These are phyloP conservation scores for Naumovozyma dairenensis DNA, from an alignment of 805 yeast genomes.

Conservation along the genomic window DNA sequence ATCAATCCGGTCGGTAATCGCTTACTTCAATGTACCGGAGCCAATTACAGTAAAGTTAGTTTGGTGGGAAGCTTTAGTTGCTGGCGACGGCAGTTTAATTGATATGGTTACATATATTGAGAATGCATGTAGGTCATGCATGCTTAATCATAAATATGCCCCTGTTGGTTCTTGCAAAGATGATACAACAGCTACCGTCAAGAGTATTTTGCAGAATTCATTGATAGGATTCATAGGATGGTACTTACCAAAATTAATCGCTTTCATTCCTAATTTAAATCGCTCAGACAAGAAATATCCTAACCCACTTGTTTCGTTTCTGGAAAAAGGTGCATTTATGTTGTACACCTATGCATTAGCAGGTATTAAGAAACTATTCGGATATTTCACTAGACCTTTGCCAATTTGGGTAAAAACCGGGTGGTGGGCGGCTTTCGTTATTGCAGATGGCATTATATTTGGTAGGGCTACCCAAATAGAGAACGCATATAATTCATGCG, in stretches of 20 bases:
- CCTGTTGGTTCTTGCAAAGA: not conserved
- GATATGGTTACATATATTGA: not conserved
- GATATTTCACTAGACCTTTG: not conserved
- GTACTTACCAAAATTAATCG: not conserved
- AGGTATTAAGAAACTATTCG: not conserved
- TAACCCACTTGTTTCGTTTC: not conserved
- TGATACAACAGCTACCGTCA: not conserved
- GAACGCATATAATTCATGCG: not conserved
- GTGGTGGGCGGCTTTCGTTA: not conserved
- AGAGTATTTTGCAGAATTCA: not conserved
- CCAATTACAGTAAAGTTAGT: constrained; percentile 1
- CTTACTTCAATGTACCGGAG: not conserved
- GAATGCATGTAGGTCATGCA: not conserved
- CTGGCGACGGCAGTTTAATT: constrained; percentile 1
- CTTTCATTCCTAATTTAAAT: not conserved
- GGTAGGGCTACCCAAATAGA: not conserved
- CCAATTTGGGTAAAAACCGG: not conserved
- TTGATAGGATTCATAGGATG: not conserved
- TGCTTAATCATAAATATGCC: not conserved
- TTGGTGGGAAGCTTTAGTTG: constrained; percentile 2
- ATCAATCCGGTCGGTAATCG: not conserved
- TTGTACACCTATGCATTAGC: not conserved
- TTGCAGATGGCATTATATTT: not conserved
- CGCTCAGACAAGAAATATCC: not conserved
- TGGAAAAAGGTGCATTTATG: not conserved